Conservation (phyloP, 768 basidiomycete genomes). For the Tylopilus sp. region DNA sequence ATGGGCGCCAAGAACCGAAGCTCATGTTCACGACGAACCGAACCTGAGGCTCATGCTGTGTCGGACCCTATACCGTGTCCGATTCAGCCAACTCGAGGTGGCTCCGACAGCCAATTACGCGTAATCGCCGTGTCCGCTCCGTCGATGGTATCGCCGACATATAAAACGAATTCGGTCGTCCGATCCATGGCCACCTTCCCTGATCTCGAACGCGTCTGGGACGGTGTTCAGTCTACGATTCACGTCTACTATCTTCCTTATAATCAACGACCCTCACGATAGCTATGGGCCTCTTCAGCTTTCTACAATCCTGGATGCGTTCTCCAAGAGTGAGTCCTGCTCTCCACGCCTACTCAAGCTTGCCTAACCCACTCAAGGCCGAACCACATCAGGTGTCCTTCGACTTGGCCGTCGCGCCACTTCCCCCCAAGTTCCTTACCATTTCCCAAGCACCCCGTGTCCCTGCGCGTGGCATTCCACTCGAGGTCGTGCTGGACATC, state of each 20-base stretch:
- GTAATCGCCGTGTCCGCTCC: constrained; percentile 22
- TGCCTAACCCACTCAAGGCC: constrained; percentile 22
- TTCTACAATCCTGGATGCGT: constrained; percentile 20
- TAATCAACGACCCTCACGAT: constrained; percentile 22
- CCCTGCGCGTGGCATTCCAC: constrained; percentile 42
- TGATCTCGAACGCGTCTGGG: constrained; percentile 18
- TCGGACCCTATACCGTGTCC: not conserved
- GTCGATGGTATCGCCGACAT: constrained; percentile 20
- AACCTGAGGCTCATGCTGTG: constrained; percentile 7
- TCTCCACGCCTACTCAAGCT: not conserved
- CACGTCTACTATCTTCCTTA: constrained; percentile 18
- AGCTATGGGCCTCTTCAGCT: constrained; percentile 26
- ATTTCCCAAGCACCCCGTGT: constrained; percentile 18
- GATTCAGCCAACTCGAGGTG: not conserved
- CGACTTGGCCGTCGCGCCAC: constrained; percentile 32
- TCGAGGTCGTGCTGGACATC: constrained; percentile 62
- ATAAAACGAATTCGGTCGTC: constrained; percentile 23
- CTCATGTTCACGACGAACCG: not conserved
- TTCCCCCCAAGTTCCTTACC: constrained; percentile 19
- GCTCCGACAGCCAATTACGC: constrained; percentile 20
- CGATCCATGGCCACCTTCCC: constrained; percentile 18
- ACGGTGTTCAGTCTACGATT: constrained; percentile 22
- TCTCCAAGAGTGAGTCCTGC: constrained; percentile 23
- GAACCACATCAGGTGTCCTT: constrained; percentile 39
- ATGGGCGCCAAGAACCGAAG: constrained; percentile 8